A percentile compares a stretch with the other conserved stretches of the same genome.
These are phyloP conservation scores for Fusarium cyanostomum DNA, from an alignment of 2,329 filamentous ascomycete species.

Conservation along the genomic window DNA sequence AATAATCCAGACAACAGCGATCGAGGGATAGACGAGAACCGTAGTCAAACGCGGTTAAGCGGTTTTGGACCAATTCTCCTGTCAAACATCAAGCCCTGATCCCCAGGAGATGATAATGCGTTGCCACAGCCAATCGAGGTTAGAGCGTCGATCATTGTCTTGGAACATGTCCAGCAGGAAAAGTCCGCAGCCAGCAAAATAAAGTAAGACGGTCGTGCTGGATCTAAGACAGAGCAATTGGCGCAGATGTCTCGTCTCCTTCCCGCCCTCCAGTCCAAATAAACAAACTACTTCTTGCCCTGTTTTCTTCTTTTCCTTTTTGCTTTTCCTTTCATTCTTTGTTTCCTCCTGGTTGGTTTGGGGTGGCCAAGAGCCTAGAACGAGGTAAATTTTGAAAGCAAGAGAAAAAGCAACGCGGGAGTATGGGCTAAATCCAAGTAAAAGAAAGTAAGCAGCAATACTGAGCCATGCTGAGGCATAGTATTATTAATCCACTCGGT, in stretches of 20 bases:
- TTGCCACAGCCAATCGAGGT: constrained; percentile 24
- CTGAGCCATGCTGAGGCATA: constrained; percentile 32
- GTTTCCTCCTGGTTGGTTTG: constrained; percentile 6
- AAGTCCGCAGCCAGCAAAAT: constrained; percentile 16
- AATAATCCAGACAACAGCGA: constrained; percentile 19
- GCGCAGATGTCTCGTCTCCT: constrained; percentile 6
- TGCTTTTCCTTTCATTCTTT: too few relatives aligned
- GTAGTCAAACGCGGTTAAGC: constrained; percentile 30
- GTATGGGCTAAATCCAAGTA: constrained; percentile 11
- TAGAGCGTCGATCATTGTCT: constrained; percentile 26
- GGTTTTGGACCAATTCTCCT: constrained; percentile 25
- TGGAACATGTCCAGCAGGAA: constrained; percentile 15
- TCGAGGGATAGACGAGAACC: constrained; percentile 27
- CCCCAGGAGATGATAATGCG: constrained; percentile 13
- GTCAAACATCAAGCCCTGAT: constrained; percentile 23
- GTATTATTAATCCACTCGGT: constrained; percentile 30
- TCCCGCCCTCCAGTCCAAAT: constrained; percentile 9
- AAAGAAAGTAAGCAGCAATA: constrained; percentile 34
- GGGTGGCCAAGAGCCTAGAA: constrained; percentile 6
- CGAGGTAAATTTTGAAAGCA: constrained; percentile 9
- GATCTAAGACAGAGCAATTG: constrained; percentile 33
- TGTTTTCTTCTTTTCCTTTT: constrained; percentile 5
- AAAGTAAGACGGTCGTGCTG: constrained; percentile 29
- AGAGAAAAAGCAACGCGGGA: constrained; percentile 31
- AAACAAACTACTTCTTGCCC: too few relatives aligned